Percentiles rank a stretch among this genome's conserved stretches.
Evolutionary conservation across 106 monocot species (phyloP).

Genomic region (Platanthera zijinensis): DNA sequence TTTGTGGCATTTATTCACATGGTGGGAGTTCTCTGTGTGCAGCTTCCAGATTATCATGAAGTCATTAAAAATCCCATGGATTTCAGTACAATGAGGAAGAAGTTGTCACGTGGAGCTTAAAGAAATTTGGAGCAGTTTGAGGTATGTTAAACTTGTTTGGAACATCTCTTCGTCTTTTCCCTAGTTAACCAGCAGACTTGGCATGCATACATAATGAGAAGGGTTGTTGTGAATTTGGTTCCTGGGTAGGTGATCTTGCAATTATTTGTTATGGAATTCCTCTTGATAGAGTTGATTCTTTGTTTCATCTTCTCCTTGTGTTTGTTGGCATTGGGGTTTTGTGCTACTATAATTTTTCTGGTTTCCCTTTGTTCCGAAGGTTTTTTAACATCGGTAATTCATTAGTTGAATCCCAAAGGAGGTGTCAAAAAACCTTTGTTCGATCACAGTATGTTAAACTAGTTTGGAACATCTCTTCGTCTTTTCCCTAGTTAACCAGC

Average conservation of each 20-base stretch:
- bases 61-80: conserved; percentile 72
- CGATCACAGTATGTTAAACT: neutral
- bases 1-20: conserved; percentile 4
- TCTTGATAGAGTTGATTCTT: neutral
- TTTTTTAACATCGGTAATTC: too few species aligned
- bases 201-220: neutral
- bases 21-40: conserved; percentile 6
- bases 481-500: neutral
- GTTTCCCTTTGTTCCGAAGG: neutral
- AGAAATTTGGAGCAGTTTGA: conserved; percentile 63
- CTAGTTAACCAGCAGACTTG: neutral
- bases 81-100: conserved; percentile 56
- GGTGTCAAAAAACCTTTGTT: too few species aligned
- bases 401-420: too few species aligned
- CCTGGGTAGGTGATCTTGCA: neutral
- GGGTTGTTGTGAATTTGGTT: neutral
- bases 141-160: conserved; percentile 24
- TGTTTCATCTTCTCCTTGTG: neutral
- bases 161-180: neutral
- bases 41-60: conserved; percentile 81
- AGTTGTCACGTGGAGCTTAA: conserved; percentile 41
- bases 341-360: neutral
- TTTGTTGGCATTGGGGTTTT: neutral
- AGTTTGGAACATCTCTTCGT: neutral
- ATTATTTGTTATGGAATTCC: neutral